Conservation (phyloP, 2,329 filamentous ascomycete species). For the Aspergillus niger region DNA sequence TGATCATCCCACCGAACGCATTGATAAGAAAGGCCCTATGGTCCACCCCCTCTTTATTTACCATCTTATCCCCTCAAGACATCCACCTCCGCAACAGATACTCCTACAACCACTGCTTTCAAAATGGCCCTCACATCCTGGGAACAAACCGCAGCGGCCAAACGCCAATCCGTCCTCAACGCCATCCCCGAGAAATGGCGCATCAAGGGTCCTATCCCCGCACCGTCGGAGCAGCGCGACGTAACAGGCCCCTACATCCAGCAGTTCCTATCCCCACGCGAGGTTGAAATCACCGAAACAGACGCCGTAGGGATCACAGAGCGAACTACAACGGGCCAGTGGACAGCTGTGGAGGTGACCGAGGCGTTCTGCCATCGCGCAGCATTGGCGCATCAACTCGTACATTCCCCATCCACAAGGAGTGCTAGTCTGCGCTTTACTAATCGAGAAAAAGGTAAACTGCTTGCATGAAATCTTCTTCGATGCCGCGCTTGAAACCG, state of each 20-base stretch:
- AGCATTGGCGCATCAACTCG: conserved; percentile 61
- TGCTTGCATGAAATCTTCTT: conserved; percentile 60
- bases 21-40: neutral
- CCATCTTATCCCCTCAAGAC: neutral
- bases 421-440: neutral
- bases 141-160: conserved; percentile 54
- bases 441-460: conserved; percentile 34
- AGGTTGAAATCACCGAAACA: conserved; percentile 64
- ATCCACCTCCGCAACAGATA: neutral
- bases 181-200: conserved; percentile 62
- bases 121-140: conserved; percentile 42
- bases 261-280: conserved; percentile 55
- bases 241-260: conserved; percentile 60
- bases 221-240: conserved; percentile 55
- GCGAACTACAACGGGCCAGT: conserved; percentile 56
- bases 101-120: neutral
- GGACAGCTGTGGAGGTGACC: conserved; percentile 59
- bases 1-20: neutral
- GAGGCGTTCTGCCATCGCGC: conserved; percentile 60
- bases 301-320: conserved; percentile 59
- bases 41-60: neutral
- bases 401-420: conserved; percentile 26
- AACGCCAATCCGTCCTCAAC: conserved; percentile 56
- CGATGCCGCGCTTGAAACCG: conserved; percentile 53
- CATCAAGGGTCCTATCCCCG: conserved; percentile 50